Evolutionary conservation across 1,139 yeast species (phyloP).

Genomic region (Spencermartinsiella ligniputridi): DNA sequence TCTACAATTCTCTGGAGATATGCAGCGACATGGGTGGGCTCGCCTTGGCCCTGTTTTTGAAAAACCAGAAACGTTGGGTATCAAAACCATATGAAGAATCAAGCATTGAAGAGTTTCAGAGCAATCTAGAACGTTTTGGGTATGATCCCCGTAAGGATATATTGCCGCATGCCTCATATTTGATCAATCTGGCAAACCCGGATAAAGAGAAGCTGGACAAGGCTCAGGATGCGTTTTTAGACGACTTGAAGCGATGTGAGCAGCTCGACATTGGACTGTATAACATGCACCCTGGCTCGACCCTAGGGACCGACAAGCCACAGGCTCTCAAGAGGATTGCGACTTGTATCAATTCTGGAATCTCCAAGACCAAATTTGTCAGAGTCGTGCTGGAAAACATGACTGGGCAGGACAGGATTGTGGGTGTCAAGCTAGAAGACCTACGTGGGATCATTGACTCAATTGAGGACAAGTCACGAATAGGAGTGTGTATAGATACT

Average conservation of each 20-base stretch:
- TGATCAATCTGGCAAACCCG: slow-evolving; percentile 89
- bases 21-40: slow-evolving; percentile 38
- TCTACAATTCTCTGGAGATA: slow-evolving; percentile 42
- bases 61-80: slow-evolving; percentile 88
- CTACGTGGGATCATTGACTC: slow-evolving; percentile 66
- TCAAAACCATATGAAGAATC: slow-evolving; percentile 67
- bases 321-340: slow-evolving; percentile 68
- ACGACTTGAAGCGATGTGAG: slow-evolving; percentile 85
- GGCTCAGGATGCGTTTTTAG: slow-evolving; percentile 75
- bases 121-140: slow-evolving; percentile 54
- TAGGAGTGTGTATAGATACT: slow-evolving; percentile 94
- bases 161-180: slow-evolving; percentile 91
- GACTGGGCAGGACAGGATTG: slow-evolving; percentile 88
- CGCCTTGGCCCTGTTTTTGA: slow-evolving; percentile 84
- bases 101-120: slow-evolving; percentile 64
- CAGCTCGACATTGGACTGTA: slow-evolving; percentile 76
- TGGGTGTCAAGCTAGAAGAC: slow-evolving; percentile 80
- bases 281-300: slow-evolving; percentile 94
- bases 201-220: slow-evolving; percentile 73
- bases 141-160: slow-evolving; percentile 74
- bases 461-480: slow-evolving; percentile 71
- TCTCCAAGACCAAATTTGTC: slow-evolving; percentile 66
- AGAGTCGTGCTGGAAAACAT: slow-evolving; percentile 90
- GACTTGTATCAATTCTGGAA: slow-evolving; percentile 71
- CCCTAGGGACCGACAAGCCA: slow-evolving; percentile 58